A percentile compares a stretch with the other conserved stretches of the same genome.
These are phyloP conservation scores for Penicillium antarcticum DNA, from an alignment of 495 filamentous ascomycete species.

Conservation along the genomic window DNA sequence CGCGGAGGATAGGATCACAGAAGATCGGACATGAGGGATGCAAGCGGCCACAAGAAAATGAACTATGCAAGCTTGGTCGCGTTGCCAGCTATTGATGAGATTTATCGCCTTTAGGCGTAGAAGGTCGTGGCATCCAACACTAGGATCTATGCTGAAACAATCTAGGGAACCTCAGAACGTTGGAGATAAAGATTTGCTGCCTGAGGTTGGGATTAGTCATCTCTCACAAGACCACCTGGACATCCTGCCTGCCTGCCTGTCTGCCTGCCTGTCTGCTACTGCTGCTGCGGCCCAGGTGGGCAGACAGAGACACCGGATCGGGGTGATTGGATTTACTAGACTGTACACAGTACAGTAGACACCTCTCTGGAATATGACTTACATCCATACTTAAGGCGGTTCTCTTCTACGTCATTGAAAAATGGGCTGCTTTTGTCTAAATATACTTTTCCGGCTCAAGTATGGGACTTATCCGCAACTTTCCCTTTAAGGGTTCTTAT, in stretches of 20 bases:
- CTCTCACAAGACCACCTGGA: not conserved
- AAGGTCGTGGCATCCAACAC: not conserved
- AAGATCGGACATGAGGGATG: constrained; percentile 16
- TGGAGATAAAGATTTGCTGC: constrained; percentile 1
- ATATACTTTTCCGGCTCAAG: too few relatives aligned
- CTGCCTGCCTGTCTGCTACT: too few relatives aligned
- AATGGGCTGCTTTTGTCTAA: too few relatives aligned
- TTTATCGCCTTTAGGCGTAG: not conserved
- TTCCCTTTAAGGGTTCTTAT: too few relatives aligned
- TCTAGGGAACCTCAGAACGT: not conserved
- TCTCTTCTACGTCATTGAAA: too few relatives aligned
- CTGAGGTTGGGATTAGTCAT: constrained; percentile 4
- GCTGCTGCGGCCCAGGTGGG: too few relatives aligned
- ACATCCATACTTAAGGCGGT: too few relatives aligned
- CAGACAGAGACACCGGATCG: not conserved
- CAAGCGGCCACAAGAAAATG: constrained; percentile 5
- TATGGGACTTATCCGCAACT: too few relatives aligned
- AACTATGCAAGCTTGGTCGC: too few relatives aligned
- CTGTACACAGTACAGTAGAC: too few relatives aligned
- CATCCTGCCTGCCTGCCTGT: too few relatives aligned
- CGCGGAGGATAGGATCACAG: constrained; percentile 4
- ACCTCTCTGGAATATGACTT: too few relatives aligned
- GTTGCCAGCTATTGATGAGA: not conserved
- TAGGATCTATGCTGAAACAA: constrained; percentile 1
- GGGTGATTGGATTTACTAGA: not conserved